Conservation (phyloP, 1,139 yeast genomes). For the Saccharomyces hybrid region DNA sequence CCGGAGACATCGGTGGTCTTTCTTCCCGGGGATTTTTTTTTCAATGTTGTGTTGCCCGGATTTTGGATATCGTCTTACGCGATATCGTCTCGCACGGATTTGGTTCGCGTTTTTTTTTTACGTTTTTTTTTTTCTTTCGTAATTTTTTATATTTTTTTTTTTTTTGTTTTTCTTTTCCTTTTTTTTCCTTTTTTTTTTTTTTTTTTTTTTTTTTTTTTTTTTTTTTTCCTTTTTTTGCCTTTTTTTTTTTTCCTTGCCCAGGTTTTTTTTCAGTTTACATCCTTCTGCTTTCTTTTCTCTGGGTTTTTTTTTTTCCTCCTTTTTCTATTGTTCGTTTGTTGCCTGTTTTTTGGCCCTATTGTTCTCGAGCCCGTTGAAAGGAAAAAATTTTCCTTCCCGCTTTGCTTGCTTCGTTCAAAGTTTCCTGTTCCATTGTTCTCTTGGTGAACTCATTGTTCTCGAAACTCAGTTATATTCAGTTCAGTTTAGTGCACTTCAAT, state of each 20-base stretch:
- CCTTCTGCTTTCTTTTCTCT: not conserved
- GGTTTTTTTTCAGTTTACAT: not conserved
- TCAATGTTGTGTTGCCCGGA: not conserved
- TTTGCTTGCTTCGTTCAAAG: not conserved
- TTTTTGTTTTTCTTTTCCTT: not conserved
- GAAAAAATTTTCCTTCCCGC: not conserved
- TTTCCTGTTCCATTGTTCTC: not conserved
- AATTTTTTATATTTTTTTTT: not conserved
- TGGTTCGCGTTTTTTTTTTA: not conserved
- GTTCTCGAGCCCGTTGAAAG: not conserved
- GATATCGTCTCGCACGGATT: not conserved
- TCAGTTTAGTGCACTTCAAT: not conserved
- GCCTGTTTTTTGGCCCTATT: not conserved
- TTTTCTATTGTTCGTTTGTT: slow-evolving; percentile 1
- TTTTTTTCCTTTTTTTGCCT: not conserved
- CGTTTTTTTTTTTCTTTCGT: not conserved
- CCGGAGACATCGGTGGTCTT: not conserved
- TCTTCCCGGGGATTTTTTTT: not conserved
- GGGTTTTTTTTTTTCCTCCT: not conserved
- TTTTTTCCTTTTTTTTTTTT: not conserved
- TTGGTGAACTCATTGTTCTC: not conserved
- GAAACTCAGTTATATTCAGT: slow-evolving; percentile 1
- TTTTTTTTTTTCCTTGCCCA: not conserved
- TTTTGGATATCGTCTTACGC: not conserved
- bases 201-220: not conserved